A percentile compares a stretch with the other conserved stretches of the same genome.
These are phyloP conservation scores for Pogostemon cablin DNA, from an alignment of 257 asterid species.

Conservation along the genomic window DNA sequence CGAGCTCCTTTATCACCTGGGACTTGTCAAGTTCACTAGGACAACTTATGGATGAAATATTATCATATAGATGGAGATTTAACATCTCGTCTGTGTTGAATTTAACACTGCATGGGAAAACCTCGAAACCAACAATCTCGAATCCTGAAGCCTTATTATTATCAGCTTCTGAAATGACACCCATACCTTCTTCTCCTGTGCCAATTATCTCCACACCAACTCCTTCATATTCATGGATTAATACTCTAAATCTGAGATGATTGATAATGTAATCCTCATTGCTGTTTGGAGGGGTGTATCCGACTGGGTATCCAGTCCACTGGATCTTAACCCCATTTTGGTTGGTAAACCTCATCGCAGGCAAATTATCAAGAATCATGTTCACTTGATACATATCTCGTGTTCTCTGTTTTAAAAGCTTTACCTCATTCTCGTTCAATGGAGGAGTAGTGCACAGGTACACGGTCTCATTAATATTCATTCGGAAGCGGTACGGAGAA, in stretches of 20 bases:
- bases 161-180: slow-evolving; percentile 58
- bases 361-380: slow-evolving; percentile 73
- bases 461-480: slow-evolving; percentile 65
- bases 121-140: slow-evolving; percentile 53
- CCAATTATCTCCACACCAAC: slow-evolving; percentile 65
- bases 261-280: slow-evolving; percentile 66
- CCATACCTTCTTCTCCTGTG: slow-evolving; percentile 69
- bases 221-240: slow-evolving; percentile 72
- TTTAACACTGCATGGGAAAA: slow-evolving; percentile 45
- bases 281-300: slow-evolving; percentile 59
- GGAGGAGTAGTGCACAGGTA: slow-evolving; percentile 65
- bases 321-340: slow-evolving; percentile 66
- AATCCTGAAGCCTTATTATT: slow-evolving; percentile 51
- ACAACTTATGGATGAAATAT: slow-evolving; percentile 42
- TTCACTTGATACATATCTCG: slow-evolving; percentile 75
- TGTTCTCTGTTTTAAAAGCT: slow-evolving; percentile 71
- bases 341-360: slow-evolving; percentile 66
- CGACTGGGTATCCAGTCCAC: slow-evolving; percentile 82
- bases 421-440: slow-evolving; percentile 56
- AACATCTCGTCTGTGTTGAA: slow-evolving; percentile 59
- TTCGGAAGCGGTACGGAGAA: slow-evolving; percentile 70
- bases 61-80: slow-evolving; percentile 55
- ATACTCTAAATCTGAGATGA: slow-evolving; percentile 64
- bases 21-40: slow-evolving; percentile 61
- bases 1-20: slow-evolving; percentile 64